Conservation (phyloP, 192 early-diverging fungal species). For the Coemansia aciculifera region DNA sequence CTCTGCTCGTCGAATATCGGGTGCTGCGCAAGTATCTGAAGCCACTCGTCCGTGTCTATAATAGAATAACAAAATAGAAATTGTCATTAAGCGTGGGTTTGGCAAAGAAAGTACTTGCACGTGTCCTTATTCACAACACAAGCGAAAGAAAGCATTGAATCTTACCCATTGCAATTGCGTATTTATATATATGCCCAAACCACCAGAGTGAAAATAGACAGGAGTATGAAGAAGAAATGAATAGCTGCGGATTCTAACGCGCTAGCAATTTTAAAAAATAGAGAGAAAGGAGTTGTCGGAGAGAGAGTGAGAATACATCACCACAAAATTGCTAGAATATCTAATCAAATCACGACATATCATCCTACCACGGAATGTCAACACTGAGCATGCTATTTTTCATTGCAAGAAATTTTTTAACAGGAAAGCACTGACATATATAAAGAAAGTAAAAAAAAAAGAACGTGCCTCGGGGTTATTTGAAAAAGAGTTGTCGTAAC, state of each 20-base stretch:
- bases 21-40: constrained; percentile 51
- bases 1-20: constrained; percentile 36
- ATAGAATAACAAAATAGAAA: not conserved
- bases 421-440: not conserved
- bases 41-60: constrained; percentile 54
- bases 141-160: not conserved
- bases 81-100: not conserved
- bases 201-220: not conserved
- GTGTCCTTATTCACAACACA: constrained; percentile 4
- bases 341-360: not conserved
- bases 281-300: not conserved
- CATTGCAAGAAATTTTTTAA: not conserved
- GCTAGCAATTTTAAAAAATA: not conserved
- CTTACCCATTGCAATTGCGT: constrained; percentile 1
- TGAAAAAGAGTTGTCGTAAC: not conserved
- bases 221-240: not conserved
- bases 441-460: not conserved
- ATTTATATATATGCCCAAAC: not conserved
- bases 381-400: not conserved
- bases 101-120: not conserved
- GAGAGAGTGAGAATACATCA: not conserved
- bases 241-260: not conserved
- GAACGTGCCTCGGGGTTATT: not conserved
- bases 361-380: no score
- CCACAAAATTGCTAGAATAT: not conserved